A percentile compares a stretch with the other conserved stretches of the same genome.
phyloP scores from a whole-genome alignment of 495 filamentous ascomycete genomes.

The Astrothelium macrocarpum region DNA sequence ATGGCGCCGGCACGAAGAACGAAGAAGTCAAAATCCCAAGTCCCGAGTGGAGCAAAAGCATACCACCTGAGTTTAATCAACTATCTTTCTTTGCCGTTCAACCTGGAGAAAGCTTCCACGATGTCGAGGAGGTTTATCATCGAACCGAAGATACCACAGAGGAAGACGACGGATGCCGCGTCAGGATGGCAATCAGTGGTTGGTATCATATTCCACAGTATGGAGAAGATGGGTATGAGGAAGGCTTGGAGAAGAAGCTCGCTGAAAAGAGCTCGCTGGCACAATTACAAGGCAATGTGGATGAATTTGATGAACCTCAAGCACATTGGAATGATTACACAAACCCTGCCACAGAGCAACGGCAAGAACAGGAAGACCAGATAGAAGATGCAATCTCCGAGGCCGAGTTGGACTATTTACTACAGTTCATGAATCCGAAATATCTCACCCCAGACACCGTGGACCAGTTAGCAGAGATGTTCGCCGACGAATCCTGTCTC shows the following conservation, averaged over 20 bases:
- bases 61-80: constrained; percentile 94
- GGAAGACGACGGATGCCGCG: constrained; percentile 53
- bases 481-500: constrained; percentile 72
- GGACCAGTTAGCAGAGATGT: constrained; percentile 66
- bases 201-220: constrained; percentile 98
- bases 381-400: constrained; percentile 49
- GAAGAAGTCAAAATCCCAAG: constrained; percentile 59
- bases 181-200: constrained; percentile 96
- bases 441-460: constrained; percentile 94
- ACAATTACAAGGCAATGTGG: constrained; percentile 84
- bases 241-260: constrained; percentile 78
- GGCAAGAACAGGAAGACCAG: constrained; percentile 38
- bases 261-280: constrained; percentile 80
- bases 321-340: constrained; percentile 42
- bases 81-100: constrained; percentile 96
- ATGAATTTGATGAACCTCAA: constrained; percentile 75
- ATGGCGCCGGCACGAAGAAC: constrained; percentile 51
- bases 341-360: constrained; percentile 22
- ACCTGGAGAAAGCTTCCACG: constrained; percentile 94
- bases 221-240: constrained; percentile 86
- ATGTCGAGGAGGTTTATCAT: constrained; percentile 95
- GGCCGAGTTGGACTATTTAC: constrained; percentile 71
- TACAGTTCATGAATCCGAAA: constrained; percentile 77
- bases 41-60: constrained; percentile 48
- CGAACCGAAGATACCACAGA: constrained; percentile 51